Percentiles rank a stretch among this genome's conserved stretches.
Conservation (phyloP, 495 filamentous ascomycete species). For the Neurospora sp. region DNA sequence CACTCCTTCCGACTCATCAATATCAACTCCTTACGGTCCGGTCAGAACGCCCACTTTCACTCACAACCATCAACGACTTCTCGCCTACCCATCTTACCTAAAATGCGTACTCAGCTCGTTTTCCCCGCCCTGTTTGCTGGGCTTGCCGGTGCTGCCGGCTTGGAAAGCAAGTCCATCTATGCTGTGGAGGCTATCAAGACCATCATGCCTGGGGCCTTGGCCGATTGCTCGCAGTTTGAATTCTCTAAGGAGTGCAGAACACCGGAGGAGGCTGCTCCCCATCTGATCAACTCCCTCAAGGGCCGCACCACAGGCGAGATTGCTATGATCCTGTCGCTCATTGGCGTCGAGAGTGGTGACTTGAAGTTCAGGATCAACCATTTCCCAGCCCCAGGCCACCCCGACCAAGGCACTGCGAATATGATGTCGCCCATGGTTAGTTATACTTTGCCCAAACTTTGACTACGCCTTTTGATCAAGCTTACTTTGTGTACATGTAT, state of each 20-base stretch:
- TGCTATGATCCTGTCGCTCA: slow-evolving; percentile 52
- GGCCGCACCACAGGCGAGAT: slow-evolving; percentile 39
- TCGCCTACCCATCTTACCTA: neutral
- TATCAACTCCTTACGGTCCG: neutral
- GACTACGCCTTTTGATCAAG: neutral
- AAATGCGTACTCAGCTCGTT: neutral
- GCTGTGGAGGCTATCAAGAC: slow-evolving; percentile 34
- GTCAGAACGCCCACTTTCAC: neutral
- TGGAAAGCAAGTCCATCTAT: neutral
- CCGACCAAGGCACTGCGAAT: slow-evolving; percentile 60
- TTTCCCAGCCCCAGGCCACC: slow-evolving; percentile 6
- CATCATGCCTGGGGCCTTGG: slow-evolving; percentile 43
- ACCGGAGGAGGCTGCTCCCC: slow-evolving; percentile 49
- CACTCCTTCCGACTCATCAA: neutral
- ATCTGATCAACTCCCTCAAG: slow-evolving; percentile 20
- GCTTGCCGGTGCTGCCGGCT: neutral
- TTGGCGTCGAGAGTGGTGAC: slow-evolving; percentile 58
- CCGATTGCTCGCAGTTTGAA: slow-evolving; percentile 26
- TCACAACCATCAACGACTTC: neutral
- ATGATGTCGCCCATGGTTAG: slow-evolving; percentile 51
- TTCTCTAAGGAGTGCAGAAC: slow-evolving; percentile 55
- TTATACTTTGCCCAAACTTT: neutral
- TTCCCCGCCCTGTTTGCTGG: neutral
- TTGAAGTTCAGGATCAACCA: slow-evolving; percentile 58
- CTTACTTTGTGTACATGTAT: neutral